Conservation (phyloP, 176 grass and related monocot species). For the Carex littledalei region DNA sequence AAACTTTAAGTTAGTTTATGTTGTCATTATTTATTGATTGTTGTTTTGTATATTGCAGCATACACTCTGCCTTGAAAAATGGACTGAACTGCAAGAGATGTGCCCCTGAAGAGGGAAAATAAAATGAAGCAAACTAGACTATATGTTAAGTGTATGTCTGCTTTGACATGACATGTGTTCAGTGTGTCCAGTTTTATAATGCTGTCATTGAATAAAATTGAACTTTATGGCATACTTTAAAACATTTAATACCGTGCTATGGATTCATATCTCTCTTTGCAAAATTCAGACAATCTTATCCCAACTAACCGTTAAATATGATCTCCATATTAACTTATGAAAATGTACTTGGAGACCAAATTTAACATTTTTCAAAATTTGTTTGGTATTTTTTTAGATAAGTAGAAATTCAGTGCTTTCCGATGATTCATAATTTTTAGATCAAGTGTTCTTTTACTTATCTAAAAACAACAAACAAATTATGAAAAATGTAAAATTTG, state of each 20-base stretch:
- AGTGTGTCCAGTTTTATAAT: background rate
- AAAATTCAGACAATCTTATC: too few species aligned
- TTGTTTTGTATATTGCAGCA: conserved; percentile 23
- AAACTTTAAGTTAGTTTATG: background rate
- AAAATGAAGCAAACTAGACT: background rate
- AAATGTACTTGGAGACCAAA: too few species aligned
- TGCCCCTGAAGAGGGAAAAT: background rate
- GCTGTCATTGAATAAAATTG: background rate
- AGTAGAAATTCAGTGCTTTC: too few species aligned
- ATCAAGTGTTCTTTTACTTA: too few species aligned
- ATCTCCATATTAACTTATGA: too few species aligned
- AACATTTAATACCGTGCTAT: background rate
- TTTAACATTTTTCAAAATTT: too few species aligned
- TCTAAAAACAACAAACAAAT: too few species aligned
- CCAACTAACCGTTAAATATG: too few species aligned
- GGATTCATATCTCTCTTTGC: too few species aligned
- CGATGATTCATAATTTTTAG: too few species aligned
- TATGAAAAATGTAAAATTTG: too few species aligned
- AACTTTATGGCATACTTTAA: background rate
- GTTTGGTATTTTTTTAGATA: too few species aligned
- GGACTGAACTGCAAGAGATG: background rate
- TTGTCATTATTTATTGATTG: background rate
- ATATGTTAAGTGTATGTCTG: background rate
- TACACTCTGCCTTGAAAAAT: conserved; percentile 55
- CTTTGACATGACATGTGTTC: background rate